Base-by-base conservation (phyloP, 225 moss, liverwort and hornwort genomes). In the Takakia lepidozioides region DNA sequence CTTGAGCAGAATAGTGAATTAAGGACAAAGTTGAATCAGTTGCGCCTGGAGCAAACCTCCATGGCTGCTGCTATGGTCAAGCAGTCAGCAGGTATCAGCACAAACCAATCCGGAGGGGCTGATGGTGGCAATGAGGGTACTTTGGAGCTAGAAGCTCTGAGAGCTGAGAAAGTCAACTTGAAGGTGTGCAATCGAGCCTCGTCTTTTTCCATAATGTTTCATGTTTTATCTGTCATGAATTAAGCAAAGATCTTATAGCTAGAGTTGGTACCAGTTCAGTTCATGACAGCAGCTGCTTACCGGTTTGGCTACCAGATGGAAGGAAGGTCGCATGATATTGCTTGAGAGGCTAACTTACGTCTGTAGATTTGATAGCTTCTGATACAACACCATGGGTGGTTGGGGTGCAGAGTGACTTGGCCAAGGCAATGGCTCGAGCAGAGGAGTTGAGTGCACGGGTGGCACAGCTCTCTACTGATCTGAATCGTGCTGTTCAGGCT, bases 401-500 rank as follows among this genome's bases (percentile, higher is more conserved):
- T 8, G 2, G 7, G 16, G 50, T 11, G 29, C 83, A 92, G 88
- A 42, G 73, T 46, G 81, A 88, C 43, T 65, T 86, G 56, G 88
- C 85, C 35, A 75, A 71, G 56, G 71, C 76, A 26, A 68, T 75
- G 75, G 72, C 73, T 40, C 66, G 51, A 20, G 77, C 74, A 21
- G 85, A 81, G 57, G 83, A 93, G 54, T 51, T 78, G 27, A 76
- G 73, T 73, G 75, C 93, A 10, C 71, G 76, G 29, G 19, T 81
- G 52, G 73, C 71, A 27, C 78, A 81, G 68, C 83, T 83, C 46
- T 83, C 85, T 21, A 72, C 76, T 46, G 78, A 83, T 46, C 69
- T 88, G 28, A 93, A 83, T 72, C 80, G 83, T 56, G 83, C 83
- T 21, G 64, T 78, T 49, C 74, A 85, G 45, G 70, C 83, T 57